Base-by-base conservation (phyloP, 371 early-diverging fungal species). In the Synchytrium microbalum region DNA sequence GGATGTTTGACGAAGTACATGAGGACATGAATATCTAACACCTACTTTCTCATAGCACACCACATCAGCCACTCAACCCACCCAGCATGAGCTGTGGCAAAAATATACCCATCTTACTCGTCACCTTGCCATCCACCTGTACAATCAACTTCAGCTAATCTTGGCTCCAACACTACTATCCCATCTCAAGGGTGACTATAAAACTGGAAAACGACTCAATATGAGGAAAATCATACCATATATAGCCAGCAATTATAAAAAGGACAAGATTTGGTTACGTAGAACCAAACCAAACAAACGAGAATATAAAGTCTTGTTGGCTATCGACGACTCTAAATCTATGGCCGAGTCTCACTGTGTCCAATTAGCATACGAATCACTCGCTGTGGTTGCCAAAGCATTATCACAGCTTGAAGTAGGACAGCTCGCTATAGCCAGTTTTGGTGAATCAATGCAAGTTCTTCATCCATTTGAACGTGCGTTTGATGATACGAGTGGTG, bases 241-340 rank as follows among this genome's bases (percentile, higher is more conserved):
- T 72, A 97, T 99, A 74, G 99, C 99, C 25, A 90, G 91, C 69
- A 92, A 96, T 72, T 99, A 92, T 83, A 93, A 93, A 81, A 98
- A 95, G 81, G 99, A 99, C 80, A 98, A 97, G 84, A 99, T 99
- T 66, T 99, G 99, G 99, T 79, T 99, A 72, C 89, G 98, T 54
- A 89, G 99, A 59, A 97, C 95, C 52, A 95, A 94, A 74, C 95
- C 93, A n/a, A 89, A 90, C 67, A 95, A 97, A 70, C 88, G 98
- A 61, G 90, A 93, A 61, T 99, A 99, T 80, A 94, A 96, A 72
- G 90, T 99, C 30, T 87, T 99, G 87, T 83, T 99, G 24, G 90
- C 99, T 19, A 88, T 99, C 54, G 99, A 99, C 75, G 99, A 99
- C 75, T 96, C 96, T 64, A 90, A 90, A 66, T 94, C 95, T 46